Base-by-base conservation (phyloP, 768 basidiomycete genomes). In the Kwoniella sp. region DNA sequence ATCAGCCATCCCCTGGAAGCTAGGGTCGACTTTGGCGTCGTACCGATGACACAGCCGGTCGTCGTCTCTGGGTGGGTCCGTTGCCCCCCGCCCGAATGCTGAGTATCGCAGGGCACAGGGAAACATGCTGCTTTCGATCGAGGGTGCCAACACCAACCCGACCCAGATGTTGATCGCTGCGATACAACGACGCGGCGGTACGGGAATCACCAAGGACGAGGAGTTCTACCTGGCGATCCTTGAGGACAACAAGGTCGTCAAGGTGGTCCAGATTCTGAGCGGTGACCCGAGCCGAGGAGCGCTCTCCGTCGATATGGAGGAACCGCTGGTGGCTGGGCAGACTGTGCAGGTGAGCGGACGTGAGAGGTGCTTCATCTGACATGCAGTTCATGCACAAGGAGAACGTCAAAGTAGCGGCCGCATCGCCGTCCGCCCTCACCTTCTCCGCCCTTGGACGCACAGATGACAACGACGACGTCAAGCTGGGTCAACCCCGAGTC, bases 251-350 rank as follows among this genome's bases (percentile, higher is more conserved):
- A 12, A 27, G 5, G 41, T 63, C 12, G 38, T 53, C 10, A 43
- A 58, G 41, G 62, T 67, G 25, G 63, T 71, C 15, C 70, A 66
- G 57, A 71, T 74, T 44, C 46, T 73, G 22, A 65, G 63, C 40
- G 73, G 73, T 4, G 73, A 74, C 63, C 73, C 73, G 5, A 65
- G 62, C 37, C 43, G 68, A 46, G 73, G 73, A 5, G 71, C 68
- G 0, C 46, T 74, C 26, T 64, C 65, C 11, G 55, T 74, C 4
- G 73, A 73, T 27, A 71, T 62, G 56, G 69, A 71, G 36, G 65
- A 65, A 36, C 59, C 68, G 12, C 42, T 74, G 9, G 14, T 52
- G 10, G 36, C 40, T 12, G 70, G 70, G 11, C 69, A 74, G 40
- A 59, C 39, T 25, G 61, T 74, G 15, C 66, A 69, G 49, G 73